Evolutionary conservation across 805 yeast species (phyloP), one percentile per base, ranked within the genome.

Genomic region (Candida silvicultrix): DNA sequence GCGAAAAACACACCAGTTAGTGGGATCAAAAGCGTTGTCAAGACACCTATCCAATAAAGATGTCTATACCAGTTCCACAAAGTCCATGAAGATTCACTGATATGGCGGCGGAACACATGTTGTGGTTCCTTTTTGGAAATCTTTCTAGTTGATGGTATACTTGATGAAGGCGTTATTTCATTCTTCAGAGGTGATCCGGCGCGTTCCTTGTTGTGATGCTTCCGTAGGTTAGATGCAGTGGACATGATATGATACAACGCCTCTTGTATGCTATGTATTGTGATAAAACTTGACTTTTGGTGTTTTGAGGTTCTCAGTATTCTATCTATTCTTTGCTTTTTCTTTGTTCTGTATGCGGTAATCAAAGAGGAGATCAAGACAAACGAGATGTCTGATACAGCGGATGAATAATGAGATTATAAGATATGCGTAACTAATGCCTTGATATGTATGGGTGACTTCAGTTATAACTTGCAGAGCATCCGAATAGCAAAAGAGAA

Each of bases 31-130:
- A 78, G 67, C 23, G 82, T 77, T 49, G 82, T 67, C 14, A 74
- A 62, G 41, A 81, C 64, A 59, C 85, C 83, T 53, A 80, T 68
- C 95, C 95, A 87, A 64, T 84, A 84, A 50, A 87, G 70, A 65
- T 85, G 87, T 53, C 78, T 65, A 61, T 80, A 71, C 81, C 89
- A 84, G 66, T 85, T 85, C 55, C 74, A 52, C 51, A 77, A 61
- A n/a, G 90, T 84, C 82, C 85, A 80, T 8, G 89, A 41, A n/a
- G 44, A 41, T 25, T 41, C 44, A 41, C 44, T 41, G 2, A 41
- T 35, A 37, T 55, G 59, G 7, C 43, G 56, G 42, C 53, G 54
- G 10, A 49, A 38, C 3, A 22, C 19, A 38, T 22, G 28, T 22
- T 38, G 18, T 18, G 29, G 40, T 23, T 38, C 40, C 16, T 22